phyloP scores from a whole-genome alignment of 352 stramenopile genomes.

The Albugo candida region DNA sequence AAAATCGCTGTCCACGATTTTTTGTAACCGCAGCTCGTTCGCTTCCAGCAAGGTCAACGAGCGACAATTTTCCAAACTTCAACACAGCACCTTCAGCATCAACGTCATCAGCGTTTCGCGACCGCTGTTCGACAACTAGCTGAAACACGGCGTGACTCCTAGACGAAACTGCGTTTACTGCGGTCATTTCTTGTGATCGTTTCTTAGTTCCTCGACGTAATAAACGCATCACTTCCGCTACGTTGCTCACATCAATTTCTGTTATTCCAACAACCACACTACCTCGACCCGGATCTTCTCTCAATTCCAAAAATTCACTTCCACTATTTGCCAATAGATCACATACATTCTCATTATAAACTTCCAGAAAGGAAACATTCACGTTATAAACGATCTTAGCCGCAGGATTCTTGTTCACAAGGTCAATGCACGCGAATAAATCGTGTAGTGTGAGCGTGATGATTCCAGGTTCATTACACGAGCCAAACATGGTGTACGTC shows the following conservation, averaged over 20 bases:
- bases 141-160: constrained; percentile 81
- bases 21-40: constrained; percentile 80
- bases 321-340: constrained; percentile 49
- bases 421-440: constrained; percentile 55
- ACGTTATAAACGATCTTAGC: constrained; percentile 33
- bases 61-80: constrained; percentile 76
- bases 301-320: constrained; percentile 12
- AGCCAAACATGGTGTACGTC: constrained; percentile 85
- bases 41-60: constrained; percentile 83
- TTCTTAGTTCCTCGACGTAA: constrained; percentile 72
- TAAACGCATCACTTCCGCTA: constrained; percentile 72
- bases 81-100: constrained; percentile 16
- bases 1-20: constrained; percentile 64
- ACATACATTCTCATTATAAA: constrained; percentile 89
- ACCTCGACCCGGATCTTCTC: constrained; percentile 74
- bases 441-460: constrained; percentile 72
- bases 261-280: constrained; percentile 62
- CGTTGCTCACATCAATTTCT: constrained; percentile 61
- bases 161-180: constrained; percentile 75
- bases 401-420: constrained; percentile 11
- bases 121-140: constrained; percentile 56
- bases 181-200: constrained; percentile 74
- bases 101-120: constrained; percentile 10
- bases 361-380: constrained; percentile 75
- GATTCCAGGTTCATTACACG: constrained; percentile 59